Evolutionary conservation across 2,329 filamentous ascomycete genomes (phyloP), one percentile per base, ranked within the genome.

Genomic region (Trichoderma semiorbis): DNA sequence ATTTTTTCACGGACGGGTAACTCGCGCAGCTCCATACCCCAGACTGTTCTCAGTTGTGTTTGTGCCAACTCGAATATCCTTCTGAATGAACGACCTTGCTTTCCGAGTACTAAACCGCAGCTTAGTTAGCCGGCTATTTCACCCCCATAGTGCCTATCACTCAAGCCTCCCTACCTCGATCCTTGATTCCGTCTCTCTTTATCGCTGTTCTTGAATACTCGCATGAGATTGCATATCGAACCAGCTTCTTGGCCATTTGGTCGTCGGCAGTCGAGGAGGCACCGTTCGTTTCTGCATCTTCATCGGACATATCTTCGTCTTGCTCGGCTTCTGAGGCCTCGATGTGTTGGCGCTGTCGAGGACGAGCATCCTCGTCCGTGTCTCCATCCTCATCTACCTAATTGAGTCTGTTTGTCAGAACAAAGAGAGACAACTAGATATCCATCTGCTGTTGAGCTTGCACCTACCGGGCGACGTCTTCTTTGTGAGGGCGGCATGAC

Each of bases 11-110:
- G 89, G 1, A 88, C 85, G 0, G 96, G 94, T 64, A 98, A 85
- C 81, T 98, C 95, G 5, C 89, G 86, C 86, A 99, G 88, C 79
- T 95, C 88, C 94, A 98, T 97, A n/a, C 96, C 96, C 81, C 97
- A 98, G 1, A 91, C 87, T 2, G 83, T 83, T 62, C 86, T 85
- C 47, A 99, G 84, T 75, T 92, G 88, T 39, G 84, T 81, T 80
- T 99, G 95, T 55, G 95, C 93, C 53, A 88, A 84, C 0, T 88
- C 88, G 77, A 97, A 98, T 4, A 98, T 89, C 14, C 83, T 80
- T 78, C 90, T 94, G 80, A 98, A 98, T 43, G 90, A 84, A 36
- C 91, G 86, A 7, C 89, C 84, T 10, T 91, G 87, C 60, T 90
- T 86, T 21, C 92, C 93, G 11, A 97, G 88, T 0, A 97, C 93